Evolutionary conservation across 345 rosid genomes (phyloP), one percentile per base, ranked within the genome.

Genomic region (Raphanus raphanistrum): DNA sequence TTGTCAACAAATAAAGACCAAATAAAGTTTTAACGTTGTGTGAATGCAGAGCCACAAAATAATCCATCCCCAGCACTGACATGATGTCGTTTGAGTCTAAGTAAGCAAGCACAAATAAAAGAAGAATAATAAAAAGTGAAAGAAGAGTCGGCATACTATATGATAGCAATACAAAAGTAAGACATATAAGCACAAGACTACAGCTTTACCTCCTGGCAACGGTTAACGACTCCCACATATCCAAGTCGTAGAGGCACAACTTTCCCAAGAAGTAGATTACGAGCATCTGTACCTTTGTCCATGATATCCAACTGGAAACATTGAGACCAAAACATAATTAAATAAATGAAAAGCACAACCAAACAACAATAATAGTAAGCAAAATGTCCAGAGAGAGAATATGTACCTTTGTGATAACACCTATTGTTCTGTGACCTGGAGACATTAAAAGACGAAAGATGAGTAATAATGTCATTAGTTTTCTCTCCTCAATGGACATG

Each of bases 171-270:
- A 65, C 6, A 26, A 72, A 16, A 43, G 60, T 1, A 48, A 45
- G 69, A 60, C 2, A 72, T 11, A 12, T 12, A 73, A 59, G 65
- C 5, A 73, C 71, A 74, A 75, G 27, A 70, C 28, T 13, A 58
- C 17, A 0, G 6, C 26, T 70, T 57, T 81, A 90, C 91, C 92
- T 88, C 87, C 72, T 88, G 94, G 55, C 90, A 67, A 76, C 94
- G 89, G 82, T 90, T 90, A 58, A 88, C 92, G 35, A 90, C 90
- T 45, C 91, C 94, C 33, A 88, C 83, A 81, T 86, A 90, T 75
- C 94, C 94, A 60, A 86, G 90, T 45, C 84, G 77, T 28, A 90
- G 83, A 36, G 94, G 90, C 70, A 88, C 78, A 72, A 88, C 85
- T 79, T 75, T 86, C 35, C 92, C 94, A 74, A 88, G 87, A 26